These are phyloP conservation scores for Rhizopogon vinicolor DNA, from an alignment of 768 basidiomycete species.

Conservation along the genomic window DNA sequence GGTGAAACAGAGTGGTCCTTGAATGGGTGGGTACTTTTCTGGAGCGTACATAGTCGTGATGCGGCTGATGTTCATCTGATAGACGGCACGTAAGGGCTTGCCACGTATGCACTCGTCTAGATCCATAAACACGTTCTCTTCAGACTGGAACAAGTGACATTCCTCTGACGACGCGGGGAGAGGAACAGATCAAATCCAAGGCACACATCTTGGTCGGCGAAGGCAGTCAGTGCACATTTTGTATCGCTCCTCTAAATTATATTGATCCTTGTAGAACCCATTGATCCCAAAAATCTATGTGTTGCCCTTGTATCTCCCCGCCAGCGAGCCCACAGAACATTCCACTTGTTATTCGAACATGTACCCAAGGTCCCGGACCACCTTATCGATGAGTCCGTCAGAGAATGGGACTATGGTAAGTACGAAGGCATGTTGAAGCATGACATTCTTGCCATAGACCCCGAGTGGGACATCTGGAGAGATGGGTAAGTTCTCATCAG, in stretches of 20 bases:
- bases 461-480: slow-evolving; percentile 78
- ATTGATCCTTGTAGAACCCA: slow-evolving; percentile 42
- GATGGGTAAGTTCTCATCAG: slow-evolving; percentile 54
- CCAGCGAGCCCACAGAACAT: slow-evolving; percentile 79
- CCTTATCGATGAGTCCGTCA: slow-evolving; percentile 56
- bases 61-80: background rate
- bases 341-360: slow-evolving; percentile 70
- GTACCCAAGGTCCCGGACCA: slow-evolving; percentile 44
- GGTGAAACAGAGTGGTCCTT: slow-evolving; percentile 95
- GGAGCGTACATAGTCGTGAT: slow-evolving; percentile 4
- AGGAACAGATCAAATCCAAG: slow-evolving; percentile 60
- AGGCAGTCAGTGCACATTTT: slow-evolving; percentile 51
- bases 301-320: slow-evolving; percentile 85
- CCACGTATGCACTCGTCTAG: background rate
- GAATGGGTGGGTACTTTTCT: slow-evolving; percentile 54
- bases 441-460: slow-evolving; percentile 65
- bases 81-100: slow-evolving; percentile 56
- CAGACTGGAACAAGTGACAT: slow-evolving; percentile 90
- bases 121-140: slow-evolving; percentile 3
- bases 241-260: background rate
- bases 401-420: slow-evolving; percentile 91
- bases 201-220: slow-evolving; percentile 68
- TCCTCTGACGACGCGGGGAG: slow-evolving; percentile 75
- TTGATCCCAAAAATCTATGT: slow-evolving; percentile 77
- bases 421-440: slow-evolving; percentile 80